Percentiles rank a stretch among this genome's conserved stretches.
phyloP scores from a whole-genome alignment of 2,329 filamentous ascomycete genomes.

The Colletotrichum sp. region DNA sequence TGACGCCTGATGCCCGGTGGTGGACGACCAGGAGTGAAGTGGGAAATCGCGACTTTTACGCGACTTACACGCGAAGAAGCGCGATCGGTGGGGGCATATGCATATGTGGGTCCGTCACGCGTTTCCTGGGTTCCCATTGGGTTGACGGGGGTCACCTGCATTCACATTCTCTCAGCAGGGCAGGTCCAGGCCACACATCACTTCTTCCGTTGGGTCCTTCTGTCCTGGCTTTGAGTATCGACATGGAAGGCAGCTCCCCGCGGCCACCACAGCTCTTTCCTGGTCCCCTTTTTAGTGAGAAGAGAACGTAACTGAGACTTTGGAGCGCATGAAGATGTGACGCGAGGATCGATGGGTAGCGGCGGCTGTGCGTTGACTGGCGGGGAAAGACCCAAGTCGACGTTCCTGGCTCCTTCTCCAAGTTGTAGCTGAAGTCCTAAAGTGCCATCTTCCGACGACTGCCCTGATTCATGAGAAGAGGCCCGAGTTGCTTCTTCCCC shows the following conservation, averaged over 20 bases:
- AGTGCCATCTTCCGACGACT: not conserved
- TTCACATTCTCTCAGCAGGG: not conserved
- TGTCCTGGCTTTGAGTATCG: not conserved
- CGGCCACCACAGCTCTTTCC: not conserved
- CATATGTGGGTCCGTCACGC: not conserved
- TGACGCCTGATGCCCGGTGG: not conserved
- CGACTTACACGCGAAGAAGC: slow-evolving; percentile 1
- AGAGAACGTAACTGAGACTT: not conserved
- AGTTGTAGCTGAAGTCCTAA: not conserved
- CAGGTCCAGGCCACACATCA: not conserved
- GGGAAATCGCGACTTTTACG: slow-evolving; percentile 2
- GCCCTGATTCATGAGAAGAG: not conserved
- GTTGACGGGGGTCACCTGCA: not conserved
- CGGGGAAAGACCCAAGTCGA: not conserved
- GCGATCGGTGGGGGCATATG: not conserved
- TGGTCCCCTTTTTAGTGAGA: not conserved
- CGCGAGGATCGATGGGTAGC: not conserved
- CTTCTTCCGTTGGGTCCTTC: not conserved
- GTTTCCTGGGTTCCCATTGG: not conserved
- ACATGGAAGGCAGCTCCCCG: not conserved
- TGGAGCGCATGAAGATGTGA: slow-evolving; percentile 5
- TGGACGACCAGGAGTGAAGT: not conserved
- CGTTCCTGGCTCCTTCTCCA: not conserved
- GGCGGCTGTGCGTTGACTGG: not conserved
- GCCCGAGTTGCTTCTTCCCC: not conserved